A percentile compares a stretch with the other conserved stretches of the same genome.
Conservation (phyloP, 129 eudicot species). For the sunflower (Helianthus annuus) region HanXRQr2.0-SUNRISE NC_035440.2:782283-782782, state of each 20-base stretch:
- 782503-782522: conserved; percentile 31
- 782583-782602: neutral
- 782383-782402: conserved; percentile 49
- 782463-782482: conserved; percentile 8
- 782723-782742: conserved; percentile 3
- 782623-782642: conserved; percentile 5
- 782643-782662: conserved; percentile 21
- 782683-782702: conserved; percentile 44
- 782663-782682: conserved; percentile 41
- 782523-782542: conserved; percentile 11
- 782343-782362: conserved; percentile 24
- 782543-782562: conserved; percentile 1
- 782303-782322: conserved; percentile 45
- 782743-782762: neutral
- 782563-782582: neutral
- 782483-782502: neutral
- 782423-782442: neutral
- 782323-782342: conserved; percentile 43
- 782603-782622: conserved; percentile 19
- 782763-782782: neutral
- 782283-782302: conserved; percentile 43
- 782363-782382: neutral
- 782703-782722: conserved; percentile 33
- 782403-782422: conserved; percentile 42
- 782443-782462: conserved; percentile 8